Evolutionary conservation across 495 filamentous ascomycete species (phyloP), one percentile per base, ranked within the genome.

Genomic region (Penicillium simplicissimum): DNA sequence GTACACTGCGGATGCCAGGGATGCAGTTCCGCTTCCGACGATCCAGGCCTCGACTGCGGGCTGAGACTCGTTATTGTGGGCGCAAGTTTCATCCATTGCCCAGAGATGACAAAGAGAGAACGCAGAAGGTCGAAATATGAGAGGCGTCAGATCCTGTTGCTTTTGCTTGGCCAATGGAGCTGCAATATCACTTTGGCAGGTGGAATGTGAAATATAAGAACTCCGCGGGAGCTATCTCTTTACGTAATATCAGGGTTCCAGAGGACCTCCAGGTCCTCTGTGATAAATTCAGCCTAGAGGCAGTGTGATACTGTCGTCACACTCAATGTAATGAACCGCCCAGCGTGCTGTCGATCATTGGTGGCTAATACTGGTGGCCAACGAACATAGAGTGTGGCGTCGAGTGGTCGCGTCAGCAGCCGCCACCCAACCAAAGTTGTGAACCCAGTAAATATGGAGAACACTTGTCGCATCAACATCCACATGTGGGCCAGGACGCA

Each of bases 21-120:
- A 58, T 31, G 60, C 28, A 58, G 38, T 58, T 35, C 55, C 55
- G 15, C 60, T 62, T 21, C 60, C 60, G 25, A 62, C 48, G 34
- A 62, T 57, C 60, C 60, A 62, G 19, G 60, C 60, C 43, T 58
- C 55, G n/a, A 48, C 23, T 25, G 45, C 19, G 19, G 13, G 45
- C 45, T 28, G 45, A 15, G 45, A 1, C 23, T 28, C 23, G 21
- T 48, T 25, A 48, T 25, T 25, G 13, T 48, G 45, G 0, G 45
- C 19, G 17, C 11, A 28, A 28, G 19, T 11, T 25, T 15, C 45
- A 28, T 48, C 45, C 45, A 48, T 48, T 48, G 19, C 2, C 23
- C 13, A 14, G 23, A 23, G 45, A 5, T 10, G 15, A 28, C 45
- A 3, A 28, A 23, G 45, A 31, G 45, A 48, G 13, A 11, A 1